Percentiles rank a stretch among this genome's conserved stretches.
Evolutionary conservation across 305 asterid species (phyloP).

Genomic region (Solanum hybrid): DNA sequence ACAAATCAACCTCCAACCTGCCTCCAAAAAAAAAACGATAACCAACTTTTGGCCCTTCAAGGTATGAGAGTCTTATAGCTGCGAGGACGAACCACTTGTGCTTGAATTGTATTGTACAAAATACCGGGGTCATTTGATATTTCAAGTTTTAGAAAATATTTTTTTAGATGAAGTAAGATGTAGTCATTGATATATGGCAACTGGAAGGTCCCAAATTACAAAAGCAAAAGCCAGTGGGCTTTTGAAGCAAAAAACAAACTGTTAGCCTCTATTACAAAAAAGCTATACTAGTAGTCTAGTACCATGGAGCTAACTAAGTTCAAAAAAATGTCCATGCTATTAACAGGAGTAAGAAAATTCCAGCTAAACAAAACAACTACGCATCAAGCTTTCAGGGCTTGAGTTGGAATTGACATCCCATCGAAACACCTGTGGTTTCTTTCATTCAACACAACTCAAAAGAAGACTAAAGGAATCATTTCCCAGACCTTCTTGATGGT

Average conservation of each 20-base stretch:
- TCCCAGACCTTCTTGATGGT: background rate
- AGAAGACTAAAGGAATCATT: background rate
- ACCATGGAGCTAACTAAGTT: background rate
- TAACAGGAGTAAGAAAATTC: background rate
- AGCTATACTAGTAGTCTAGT: background rate
- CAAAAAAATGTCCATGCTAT: background rate
- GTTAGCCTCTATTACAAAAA: background rate
- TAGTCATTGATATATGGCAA: background rate
- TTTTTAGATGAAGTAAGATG: background rate
- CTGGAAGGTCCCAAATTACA: background rate
- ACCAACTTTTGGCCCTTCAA: background rate
- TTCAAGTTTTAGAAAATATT: background rate
- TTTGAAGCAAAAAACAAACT: background rate
- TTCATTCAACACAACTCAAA: background rate
- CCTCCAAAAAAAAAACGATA: background rate
- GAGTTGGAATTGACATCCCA: background rate
- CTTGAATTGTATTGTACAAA: background rate
- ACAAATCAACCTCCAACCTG: background rate
- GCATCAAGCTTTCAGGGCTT: background rate
- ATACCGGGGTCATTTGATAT: background rate
- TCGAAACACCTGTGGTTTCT: background rate
- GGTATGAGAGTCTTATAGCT: background rate
- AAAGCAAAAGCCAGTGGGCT: background rate
- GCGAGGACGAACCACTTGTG: background rate
- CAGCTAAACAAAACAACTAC: background rate